Base-by-base conservation (phyloP, 1,284 basidiomycete genomes). In the Ceratobasidium sp. region DNA sequence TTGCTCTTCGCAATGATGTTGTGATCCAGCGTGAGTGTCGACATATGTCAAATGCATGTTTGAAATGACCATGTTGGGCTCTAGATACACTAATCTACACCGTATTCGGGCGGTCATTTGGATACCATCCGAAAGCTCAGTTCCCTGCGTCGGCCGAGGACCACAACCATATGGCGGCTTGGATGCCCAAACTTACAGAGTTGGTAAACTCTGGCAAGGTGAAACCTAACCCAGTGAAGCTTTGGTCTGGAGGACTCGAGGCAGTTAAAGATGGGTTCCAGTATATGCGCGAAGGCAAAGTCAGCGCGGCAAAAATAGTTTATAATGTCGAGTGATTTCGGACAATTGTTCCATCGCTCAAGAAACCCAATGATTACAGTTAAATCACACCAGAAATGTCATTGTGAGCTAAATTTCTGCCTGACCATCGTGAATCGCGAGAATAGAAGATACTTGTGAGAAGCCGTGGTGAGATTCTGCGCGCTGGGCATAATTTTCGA, bases 71-170 rank as follows among this genome's bases (percentile, higher is more conserved):
- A 28, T 35, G 23, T 1, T 77, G 23, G 13, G 73, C 77, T 1
- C 17, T 78, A 53, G 81, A 79, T 20, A 79, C 78, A 4, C 77
- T 79, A n/a, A 77, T 79, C 23, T 76, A 76, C 33, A 49, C 76
- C 0, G 80, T 80, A 60, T 63, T 80, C 3, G 73, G 81, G 7
- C 80, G 81, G 11, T 23, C 60, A 13, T 80, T 82, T 51, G 77
- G 78, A 0, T 75, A 69, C 17, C 26, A 37, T 15, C 64, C 79
- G 1, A 77, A 77, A 31, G 78, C 37, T 17, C 54, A 76, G 49
- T 82, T 81, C 78, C 81, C 80, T 11, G 80, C 80, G 8, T 81
- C 81, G 0, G 78, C 80, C 35, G 81, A 79, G 61, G 80, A 78
- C 53, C 80, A 81, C 20, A 78, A 76, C 13, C 80, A 81, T 17